Evolutionary conservation across 169 alveolate genomes (phyloP).

Genomic region (Cryptosporidium andersoni): DNA sequence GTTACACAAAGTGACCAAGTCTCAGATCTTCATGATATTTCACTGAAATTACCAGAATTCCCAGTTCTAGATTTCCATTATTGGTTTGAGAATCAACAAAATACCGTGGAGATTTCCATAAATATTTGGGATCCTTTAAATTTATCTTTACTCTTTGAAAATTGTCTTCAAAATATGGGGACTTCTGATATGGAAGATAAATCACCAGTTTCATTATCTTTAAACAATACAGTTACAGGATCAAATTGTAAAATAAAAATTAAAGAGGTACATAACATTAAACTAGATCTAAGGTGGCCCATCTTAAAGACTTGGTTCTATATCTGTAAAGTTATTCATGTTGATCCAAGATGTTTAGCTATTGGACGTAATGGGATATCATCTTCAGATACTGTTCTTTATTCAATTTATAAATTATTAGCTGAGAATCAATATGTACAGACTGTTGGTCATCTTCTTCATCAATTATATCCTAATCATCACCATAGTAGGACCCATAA

Average conservation of each 20-base stretch:
- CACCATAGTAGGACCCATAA: conserved; percentile 8
- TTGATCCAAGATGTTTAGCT: conserved; percentile 57
- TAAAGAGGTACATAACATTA: conserved; percentile 9
- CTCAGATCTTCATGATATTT: not conserved
- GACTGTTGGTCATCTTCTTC: not conserved
- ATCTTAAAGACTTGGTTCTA: conserved; percentile 38
- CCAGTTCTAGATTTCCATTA: conserved; percentile 52
- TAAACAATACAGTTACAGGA: conserved; percentile 5
- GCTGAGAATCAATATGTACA: conserved; percentile 18
- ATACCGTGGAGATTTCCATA: conserved; percentile 7
- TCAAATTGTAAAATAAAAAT: conserved; percentile 25
- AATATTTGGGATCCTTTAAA: conserved; percentile 62
- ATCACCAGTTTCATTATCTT: not conserved
- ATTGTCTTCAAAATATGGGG: not conserved
- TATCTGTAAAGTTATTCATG: conserved; percentile 15
- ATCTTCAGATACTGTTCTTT: conserved; percentile 18
- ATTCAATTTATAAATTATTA: conserved; percentile 13
- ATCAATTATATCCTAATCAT: not conserved
- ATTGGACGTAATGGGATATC: conserved; percentile 11
- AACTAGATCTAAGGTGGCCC: conserved; percentile 70
- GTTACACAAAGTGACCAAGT: not conserved
- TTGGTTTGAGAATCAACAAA: conserved; percentile 56
- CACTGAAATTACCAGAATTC: conserved; percentile 25
- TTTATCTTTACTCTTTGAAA: not conserved
- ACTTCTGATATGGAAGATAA: not conserved